Evolutionary conservation across 2,329 filamentous ascomycete genomes (phyloP), one percentile per base, ranked within the genome.

Genomic region (Hansfordia pulvinata): DNA sequence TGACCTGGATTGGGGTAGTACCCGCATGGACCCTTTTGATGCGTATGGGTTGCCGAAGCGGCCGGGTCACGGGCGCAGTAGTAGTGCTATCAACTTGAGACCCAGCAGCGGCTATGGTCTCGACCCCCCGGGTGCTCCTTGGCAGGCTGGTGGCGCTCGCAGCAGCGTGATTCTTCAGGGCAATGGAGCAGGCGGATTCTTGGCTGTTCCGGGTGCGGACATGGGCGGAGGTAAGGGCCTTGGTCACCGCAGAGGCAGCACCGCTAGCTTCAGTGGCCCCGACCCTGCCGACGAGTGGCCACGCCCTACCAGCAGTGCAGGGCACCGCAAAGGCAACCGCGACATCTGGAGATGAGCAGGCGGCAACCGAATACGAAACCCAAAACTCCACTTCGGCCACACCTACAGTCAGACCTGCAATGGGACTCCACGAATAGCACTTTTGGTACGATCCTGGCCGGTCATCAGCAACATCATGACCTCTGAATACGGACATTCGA

Each of bases 21-120:
- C 65, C 25, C 58, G 61, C 29, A 56, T 72, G 29, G 45, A 53
- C 31, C 47, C 50, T 10, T 37, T 44, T 25, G 36, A 44, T 17
- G 30, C 35, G 13, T 29, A 32, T 5, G 39, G 34, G 19, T 32
- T 36, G 12, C 19, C 28, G 7, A 26, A 39, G 17, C 25, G 35
- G 20, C 28, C 39, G 17, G 30, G 46, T 44, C 39, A 52, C 46
- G 31, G 37, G 35, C 36, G 40, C 31, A 30, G 37, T 22, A 32
- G 42, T 36, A 34, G 44, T 26, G 30, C 39, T 25, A 38, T 38
- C 17, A 43, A 38, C 27, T 36, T 34, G 34, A 58, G 66, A 19
- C 66, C 65, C 17, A 47, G 61, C 29, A 72, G 67, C 46, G 65
- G 60, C 40, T 73, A 70, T 42, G 69, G 69, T 10, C 54, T 73